Evolutionary conservation across 345 rosid species (phyloP).

Genomic region (Salix udensis): DNA sequence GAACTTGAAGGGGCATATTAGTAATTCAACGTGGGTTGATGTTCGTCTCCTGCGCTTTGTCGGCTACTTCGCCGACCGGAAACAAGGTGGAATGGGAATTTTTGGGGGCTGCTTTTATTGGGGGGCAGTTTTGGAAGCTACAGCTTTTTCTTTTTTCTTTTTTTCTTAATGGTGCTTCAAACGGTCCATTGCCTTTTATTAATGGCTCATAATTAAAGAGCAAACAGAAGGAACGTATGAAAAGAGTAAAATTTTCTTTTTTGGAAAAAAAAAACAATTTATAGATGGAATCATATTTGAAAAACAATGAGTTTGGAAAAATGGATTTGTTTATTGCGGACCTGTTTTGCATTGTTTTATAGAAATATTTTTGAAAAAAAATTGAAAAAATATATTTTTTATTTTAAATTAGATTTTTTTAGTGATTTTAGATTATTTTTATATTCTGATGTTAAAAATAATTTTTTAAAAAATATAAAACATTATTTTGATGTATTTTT

Average conservation of each 20-base stretch:
- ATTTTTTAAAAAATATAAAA: too few relatives aligned
- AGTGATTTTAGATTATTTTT: too few relatives aligned
- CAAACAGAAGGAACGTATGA: neutral
- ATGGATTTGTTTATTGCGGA: too few relatives aligned
- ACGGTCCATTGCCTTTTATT: neutral
- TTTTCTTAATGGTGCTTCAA: neutral
- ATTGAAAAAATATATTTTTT: too few relatives aligned
- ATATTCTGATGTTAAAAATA: too few relatives aligned
- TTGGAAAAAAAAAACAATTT: too few relatives aligned
- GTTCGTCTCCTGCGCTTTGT: neutral
- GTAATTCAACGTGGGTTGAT: neutral
- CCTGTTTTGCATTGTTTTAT: too few relatives aligned
- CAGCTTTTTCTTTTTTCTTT: neutral
- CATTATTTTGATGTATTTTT: too few relatives aligned
- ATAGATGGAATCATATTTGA: too few relatives aligned
- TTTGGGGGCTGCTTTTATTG: neutral
- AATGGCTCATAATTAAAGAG: neutral
- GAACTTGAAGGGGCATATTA: neutral
- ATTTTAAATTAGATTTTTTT: too few relatives aligned
- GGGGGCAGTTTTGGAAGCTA: neutral
- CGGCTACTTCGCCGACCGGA: neutral
- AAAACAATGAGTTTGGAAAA: too few relatives aligned
- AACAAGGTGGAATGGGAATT: neutral
- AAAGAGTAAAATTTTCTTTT: neutral
- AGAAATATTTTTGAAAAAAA: too few relatives aligned